Evolutionary conservation across 2,329 filamentous ascomycete species (phyloP).

Genomic region (Phyllosticta citrichinensis): DNA sequence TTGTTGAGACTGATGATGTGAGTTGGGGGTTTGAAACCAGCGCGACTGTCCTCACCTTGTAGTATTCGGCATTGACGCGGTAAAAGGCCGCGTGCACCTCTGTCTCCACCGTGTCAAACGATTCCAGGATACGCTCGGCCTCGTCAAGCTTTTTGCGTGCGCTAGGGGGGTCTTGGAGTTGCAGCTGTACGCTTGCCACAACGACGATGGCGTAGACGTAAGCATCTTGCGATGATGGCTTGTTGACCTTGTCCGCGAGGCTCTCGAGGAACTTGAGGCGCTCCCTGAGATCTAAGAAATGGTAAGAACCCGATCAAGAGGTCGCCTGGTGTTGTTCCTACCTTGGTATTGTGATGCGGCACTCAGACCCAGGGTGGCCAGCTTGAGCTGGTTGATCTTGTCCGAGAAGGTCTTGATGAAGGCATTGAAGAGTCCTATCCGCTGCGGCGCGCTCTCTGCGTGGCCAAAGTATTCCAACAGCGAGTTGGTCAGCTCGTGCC

Average conservation of each 20-base stretch:
- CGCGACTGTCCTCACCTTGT: conserved; percentile 46
- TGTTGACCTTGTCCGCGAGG: conserved; percentile 80
- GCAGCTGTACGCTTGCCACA: conserved; percentile 77
- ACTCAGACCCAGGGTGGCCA: conserved; percentile 81
- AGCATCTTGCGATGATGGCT: conserved; percentile 87
- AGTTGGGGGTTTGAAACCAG: not conserved
- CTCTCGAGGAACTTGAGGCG: conserved; percentile 75
- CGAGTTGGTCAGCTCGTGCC: conserved; percentile 93
- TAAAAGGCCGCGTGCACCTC: conserved; percentile 96
- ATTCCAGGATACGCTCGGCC: conserved; percentile 79
- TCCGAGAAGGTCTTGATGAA: conserved; percentile 96
- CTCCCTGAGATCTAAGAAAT: conserved; percentile 64
- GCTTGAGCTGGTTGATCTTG: conserved; percentile 98
- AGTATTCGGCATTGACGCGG: conserved; percentile 88
- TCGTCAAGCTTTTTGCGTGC: conserved; percentile 78
- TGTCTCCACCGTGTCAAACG: conserved; percentile 89
- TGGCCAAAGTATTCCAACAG: conserved; percentile 82
- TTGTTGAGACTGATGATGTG: conserved; percentile 51
- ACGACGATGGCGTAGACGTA: conserved; percentile 89
- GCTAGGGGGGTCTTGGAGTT: conserved; percentile 67
- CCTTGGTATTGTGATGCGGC: conserved; percentile 77
- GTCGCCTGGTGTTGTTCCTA: conserved; percentile 23
- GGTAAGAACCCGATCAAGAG: conserved; percentile 17
- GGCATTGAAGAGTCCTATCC: conserved; percentile 82
- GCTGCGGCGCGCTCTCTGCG: conserved; percentile 69